Evolutionary conservation across 1,284 basidiomycete genomes (phyloP), one percentile per base, ranked within the genome.

Genomic region (Sporisorium scitamineum): DNA sequence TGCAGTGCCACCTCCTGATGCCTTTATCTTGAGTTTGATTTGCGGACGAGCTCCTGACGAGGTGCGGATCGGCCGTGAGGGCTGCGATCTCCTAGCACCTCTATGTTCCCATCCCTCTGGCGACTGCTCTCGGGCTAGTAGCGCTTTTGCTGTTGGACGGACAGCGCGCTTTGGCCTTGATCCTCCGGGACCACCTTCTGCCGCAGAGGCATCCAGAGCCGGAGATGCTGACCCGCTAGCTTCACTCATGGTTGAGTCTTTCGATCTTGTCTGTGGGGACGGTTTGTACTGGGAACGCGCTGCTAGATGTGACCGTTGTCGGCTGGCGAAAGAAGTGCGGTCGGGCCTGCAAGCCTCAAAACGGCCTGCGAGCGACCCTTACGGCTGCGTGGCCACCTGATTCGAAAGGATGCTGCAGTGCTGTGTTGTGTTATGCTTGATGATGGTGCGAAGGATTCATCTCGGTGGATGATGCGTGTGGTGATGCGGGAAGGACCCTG

Each of bases 21-120:
- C 70, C 27, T 71, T 71, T 70, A 73, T 77, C 58, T 77, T 77
- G 57, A 77, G 70, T 48, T 74, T 73, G 70, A 77, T 77, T 44
- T 77, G 75, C 10, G 75, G 75, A 20, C 75, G 59, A 3, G 63
- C 63, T 11, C 75, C 75, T 1, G 75, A 74, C 2, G 75, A 54
- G 10, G 67, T 74, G 48, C 75, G 70, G 58, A 70, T 65, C 11
- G 75, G 67, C 26, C 63, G 53, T 31, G 56, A 61, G 27, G 69
- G 61, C 54, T 65, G 65, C 11, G 51, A 59, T 31, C 50, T 54
- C 20, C 67, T 47, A 8, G 61, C 20, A 3, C 70, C 75, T 22
- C 75, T 70, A 61, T 73, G 74, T 41, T 74, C 75, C 67, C 67
- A 73, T 37, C 62, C 75, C 16, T 74, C 75, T 13, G 75, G 75